Base-by-base conservation (phyloP, 2,329 filamentous ascomycete species). In the Xylaria polymorpha region DNA sequence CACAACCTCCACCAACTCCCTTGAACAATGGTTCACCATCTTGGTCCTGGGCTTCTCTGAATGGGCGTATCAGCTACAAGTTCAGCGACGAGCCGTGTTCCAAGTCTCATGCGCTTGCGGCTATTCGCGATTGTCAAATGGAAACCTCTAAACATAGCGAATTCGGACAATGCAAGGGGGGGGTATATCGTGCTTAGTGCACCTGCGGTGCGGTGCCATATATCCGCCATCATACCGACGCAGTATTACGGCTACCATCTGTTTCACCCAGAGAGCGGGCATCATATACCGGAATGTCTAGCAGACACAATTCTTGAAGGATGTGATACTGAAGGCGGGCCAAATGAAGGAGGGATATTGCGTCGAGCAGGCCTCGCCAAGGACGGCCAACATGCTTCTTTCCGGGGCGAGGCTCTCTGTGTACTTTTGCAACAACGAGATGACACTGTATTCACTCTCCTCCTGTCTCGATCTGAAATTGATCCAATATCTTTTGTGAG, bases 31-130 rank as follows among this genome's bases (percentile, higher is more conserved):
- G 57, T 10, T 46, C 41, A 18, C 57, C 57, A 48, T 46, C 41
- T 8, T 60, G 57, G 57, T 60, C 57, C 18, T 60, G 57, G 57
- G 57, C 57, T 48, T 60, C 57, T 22, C 41, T 60, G 8, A 60
- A 60, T 37, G 57, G 57, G 57, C 57, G 57, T 15, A 22, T 60
- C 18, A 48, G 57, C 37, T 60, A 60, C 12, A 12, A 46, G 9
- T 60, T 60, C 4, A 18, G 10, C 41, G 57, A 60, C 14, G 25
- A 48, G 18, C 29, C 57, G 18, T 46, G 15, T 35, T 46, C 57
- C 5, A 35, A 32, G 20, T 35, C 43, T 46, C 57, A 15, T 22
- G 25, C 7, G 29, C 41, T 60, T 32, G 57, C 57, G n/a, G 32
- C 57, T 22, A n/a, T 60, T 35, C 22, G 25, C 22, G 41, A 60